Evolutionary conservation across 306 rosid species (phyloP), one percentile per base, ranked within the genome.

Genomic region (Prunus campanulata): DNA sequence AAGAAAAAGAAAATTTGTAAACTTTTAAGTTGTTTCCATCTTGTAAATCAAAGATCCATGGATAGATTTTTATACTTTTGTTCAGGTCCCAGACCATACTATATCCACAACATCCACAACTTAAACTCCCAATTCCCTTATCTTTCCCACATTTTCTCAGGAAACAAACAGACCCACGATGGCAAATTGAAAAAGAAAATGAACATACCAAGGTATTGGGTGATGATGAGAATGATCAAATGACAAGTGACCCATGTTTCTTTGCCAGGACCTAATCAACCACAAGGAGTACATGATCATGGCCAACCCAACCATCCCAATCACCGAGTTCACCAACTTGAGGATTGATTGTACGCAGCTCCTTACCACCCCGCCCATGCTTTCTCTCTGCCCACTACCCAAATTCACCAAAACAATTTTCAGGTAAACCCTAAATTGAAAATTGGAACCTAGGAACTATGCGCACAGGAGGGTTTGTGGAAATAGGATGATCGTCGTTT

Each of bases 211-310:
- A 15, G 95, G 91, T 78, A 85, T 44, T 47, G 90, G 87, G 51
- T 88, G 88, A 56, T 68, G 59, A 84, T 89, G 81, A 68, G 88
- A 82, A 52, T 79, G 84, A 30, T 83, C 88, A 79, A 88, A 85
- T 15, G 91, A 93, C 11, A 85, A 77, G 11, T 88, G 84, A 12
- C 73, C 92, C 70, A 51, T 83, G 12, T 84, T 63, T 68, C 88
- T 85, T 83, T 89, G 90, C 97, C 97, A 89, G 71, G 79, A 87
- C 77, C 89, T 89, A 77, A 93, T 80, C 87, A 93, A 81, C 98
- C 98, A 93, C 12, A 78, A 61, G 3, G 91, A 78, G 76, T 93
- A 91, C 52, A 89, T 68, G 79, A 88, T 81, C 88, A 86, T 82
- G 85, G 93, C 96, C 42, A 93, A 24, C 54, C 97, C 97, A 22